Percentiles rank a stretch among this genome's conserved stretches.
Evolutionary conservation across 768 basidiomycete genomes (phyloP).

Genomic region (Ramaria sp.): DNA sequence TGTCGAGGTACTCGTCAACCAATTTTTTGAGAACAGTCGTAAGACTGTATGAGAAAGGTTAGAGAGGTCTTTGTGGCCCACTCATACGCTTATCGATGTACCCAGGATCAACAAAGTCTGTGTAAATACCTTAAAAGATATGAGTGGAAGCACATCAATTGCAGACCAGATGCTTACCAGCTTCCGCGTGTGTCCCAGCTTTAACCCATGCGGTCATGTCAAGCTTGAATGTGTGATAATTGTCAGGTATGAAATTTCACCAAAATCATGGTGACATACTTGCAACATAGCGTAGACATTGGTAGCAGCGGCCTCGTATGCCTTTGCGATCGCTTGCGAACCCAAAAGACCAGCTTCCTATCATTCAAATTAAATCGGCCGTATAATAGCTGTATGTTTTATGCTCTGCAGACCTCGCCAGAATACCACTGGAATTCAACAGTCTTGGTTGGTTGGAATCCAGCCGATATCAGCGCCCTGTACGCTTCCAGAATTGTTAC

Average conservation of each 20-base stretch:
- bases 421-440: conserved; percentile 83
- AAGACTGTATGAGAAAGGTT: conserved; percentile 37
- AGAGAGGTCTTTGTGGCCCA: not conserved
- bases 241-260: conserved; percentile 21
- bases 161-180: conserved; percentile 25
- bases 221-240: conserved; percentile 34
- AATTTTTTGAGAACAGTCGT: conserved; percentile 73
- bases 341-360: conserved; percentile 82
- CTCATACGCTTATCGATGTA: conserved; percentile 20
- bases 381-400: not conserved
- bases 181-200: conserved; percentile 58
- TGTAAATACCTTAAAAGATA: conserved; percentile 50
- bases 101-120: conserved; percentile 66
- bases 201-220: conserved; percentile 97
- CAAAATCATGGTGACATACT: conserved; percentile 29
- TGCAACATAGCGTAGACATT: conserved; percentile 80
- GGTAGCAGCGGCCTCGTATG: conserved; percentile 51
- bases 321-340: conserved; percentile 51
- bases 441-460: conserved; percentile 53
- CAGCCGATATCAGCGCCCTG: conserved; percentile 54
- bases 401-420: conserved; percentile 43
- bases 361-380: conserved; percentile 6
- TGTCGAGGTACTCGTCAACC: conserved; percentile 68
- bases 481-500: conserved; percentile 75
- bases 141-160: conserved; percentile 10